Evolutionary conservation across 2,329 filamentous ascomycete genomes (phyloP).

Genomic region (Phaeosphaeria sp.): DNA sequence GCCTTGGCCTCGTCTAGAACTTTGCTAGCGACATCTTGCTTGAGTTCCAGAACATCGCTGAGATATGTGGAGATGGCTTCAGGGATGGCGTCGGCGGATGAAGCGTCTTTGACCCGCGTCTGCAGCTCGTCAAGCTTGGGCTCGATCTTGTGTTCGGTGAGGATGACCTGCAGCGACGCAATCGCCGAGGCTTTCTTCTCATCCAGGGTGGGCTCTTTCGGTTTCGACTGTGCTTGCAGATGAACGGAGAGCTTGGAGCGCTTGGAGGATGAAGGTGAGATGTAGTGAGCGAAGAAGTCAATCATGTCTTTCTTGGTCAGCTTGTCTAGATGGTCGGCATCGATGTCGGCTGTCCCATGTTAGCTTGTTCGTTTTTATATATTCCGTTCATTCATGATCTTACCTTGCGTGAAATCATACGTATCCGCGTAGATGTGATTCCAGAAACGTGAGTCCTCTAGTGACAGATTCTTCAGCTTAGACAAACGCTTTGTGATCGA

Average conservation of each 20-base stretch:
- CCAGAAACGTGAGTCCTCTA: slow-evolving; percentile 86
- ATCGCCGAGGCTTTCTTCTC: slow-evolving; percentile 53
- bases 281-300: slow-evolving; percentile 77
- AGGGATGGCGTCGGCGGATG: slow-evolving; percentile 57
- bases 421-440: slow-evolving; percentile 82
- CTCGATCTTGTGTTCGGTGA: slow-evolving; percentile 56
- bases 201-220: slow-evolving; percentile 42
- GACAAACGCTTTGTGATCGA: slow-evolving; percentile 86
- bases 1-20: slow-evolving; percentile 59
- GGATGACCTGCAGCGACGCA: slow-evolving; percentile 49
- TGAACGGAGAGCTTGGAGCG: slow-evolving; percentile 88
- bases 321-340: slow-evolving; percentile 75
- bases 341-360: slow-evolving; percentile 66
- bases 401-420: slow-evolving; percentile 88
- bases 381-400: slow-evolving; percentile 37
- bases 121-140: slow-evolving; percentile 52
- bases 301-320: slow-evolving; percentile 82
- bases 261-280: slow-evolving; percentile 73
- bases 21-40: slow-evolving; percentile 56
- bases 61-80: slow-evolving; percentile 59
- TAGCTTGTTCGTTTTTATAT: slow-evolving; percentile 1
- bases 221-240: slow-evolving; percentile 73
- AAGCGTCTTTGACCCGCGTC: slow-evolving; percentile 53
- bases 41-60: slow-evolving; percentile 51
- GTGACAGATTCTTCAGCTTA: slow-evolving; percentile 88